Evolutionary conservation across 1,284 basidiomycete genomes (phyloP).

Genomic region (Ganoderma sinense): DNA sequence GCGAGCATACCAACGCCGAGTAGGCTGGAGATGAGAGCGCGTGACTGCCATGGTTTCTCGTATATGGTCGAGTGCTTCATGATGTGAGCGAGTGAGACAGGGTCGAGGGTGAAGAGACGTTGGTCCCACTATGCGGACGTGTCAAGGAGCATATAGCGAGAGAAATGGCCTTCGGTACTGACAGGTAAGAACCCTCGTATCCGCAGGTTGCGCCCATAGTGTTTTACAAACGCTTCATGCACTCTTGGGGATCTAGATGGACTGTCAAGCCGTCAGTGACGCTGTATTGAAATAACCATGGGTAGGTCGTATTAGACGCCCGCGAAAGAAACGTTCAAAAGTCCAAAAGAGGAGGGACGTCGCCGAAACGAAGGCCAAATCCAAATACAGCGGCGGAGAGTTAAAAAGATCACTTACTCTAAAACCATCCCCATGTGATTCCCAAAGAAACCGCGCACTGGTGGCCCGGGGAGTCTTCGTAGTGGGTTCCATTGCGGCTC

Average conservation of each 20-base stretch:
- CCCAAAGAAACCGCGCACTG: slow-evolving; percentile 52
- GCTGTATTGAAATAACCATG: background rate
- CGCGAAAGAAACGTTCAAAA: background rate
- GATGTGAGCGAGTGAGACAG: slow-evolving; percentile 71
- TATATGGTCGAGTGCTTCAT: slow-evolving; percentile 74
- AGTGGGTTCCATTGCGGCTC: slow-evolving; percentile 59
- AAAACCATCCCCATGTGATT: slow-evolving; percentile 63
- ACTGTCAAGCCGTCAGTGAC: slow-evolving; percentile 45
- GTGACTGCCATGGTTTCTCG: slow-evolving; percentile 83
- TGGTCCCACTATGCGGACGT: slow-evolving; percentile 69
- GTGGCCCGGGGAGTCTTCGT: slow-evolving; percentile 64
- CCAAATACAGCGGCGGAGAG: too few species aligned
- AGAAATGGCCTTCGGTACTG: slow-evolving; percentile 35
- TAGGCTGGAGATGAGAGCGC: slow-evolving; percentile 72
- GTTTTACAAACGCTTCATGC: slow-evolving; percentile 59
- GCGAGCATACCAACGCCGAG: slow-evolving; percentile 83
- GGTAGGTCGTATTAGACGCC: background rate
- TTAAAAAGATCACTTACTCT: slow-evolving; percentile 51
- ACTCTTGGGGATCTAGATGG: slow-evolving; percentile 60
- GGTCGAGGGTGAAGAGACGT: slow-evolving; percentile 79
- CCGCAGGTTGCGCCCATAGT: slow-evolving; percentile 53
- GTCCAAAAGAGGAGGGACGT: background rate
- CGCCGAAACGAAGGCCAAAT: background rate
- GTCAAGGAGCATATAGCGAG: background rate
- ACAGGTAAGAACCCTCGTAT: slow-evolving; percentile 73